Percentiles rank a stretch among this genome's conserved stretches.
phyloP scores from a whole-genome alignment of 2,329 filamentous ascomycete genomes.

The Epichloe gansuensis region DNA sequence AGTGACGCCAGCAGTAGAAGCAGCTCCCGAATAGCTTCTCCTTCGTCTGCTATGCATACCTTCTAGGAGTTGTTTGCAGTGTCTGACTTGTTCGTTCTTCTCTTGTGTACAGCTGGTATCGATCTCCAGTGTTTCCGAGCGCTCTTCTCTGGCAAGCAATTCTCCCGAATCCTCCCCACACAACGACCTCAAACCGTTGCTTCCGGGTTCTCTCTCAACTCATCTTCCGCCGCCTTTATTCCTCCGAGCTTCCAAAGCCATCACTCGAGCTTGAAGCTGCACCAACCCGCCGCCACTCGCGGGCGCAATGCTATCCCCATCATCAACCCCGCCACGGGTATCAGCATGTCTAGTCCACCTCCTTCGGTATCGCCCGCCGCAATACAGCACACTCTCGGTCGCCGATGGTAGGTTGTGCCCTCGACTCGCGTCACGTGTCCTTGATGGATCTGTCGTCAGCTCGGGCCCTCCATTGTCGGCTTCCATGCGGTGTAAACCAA shows the following conservation, averaged over 20 bases:
- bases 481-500: conserved; percentile 23
- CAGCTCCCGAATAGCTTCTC: background rate
- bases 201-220: conserved; percentile 63
- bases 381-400: conserved; percentile 43
- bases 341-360: conserved; percentile 79
- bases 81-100: conserved; percentile 22
- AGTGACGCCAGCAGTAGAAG: conserved; percentile 2
- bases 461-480: conserved; percentile 22
- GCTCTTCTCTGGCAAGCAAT: conserved; percentile 87
- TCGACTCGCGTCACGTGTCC: conserved; percentile 20
- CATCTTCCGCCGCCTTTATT: conserved; percentile 52
- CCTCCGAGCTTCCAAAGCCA: conserved; percentile 55
- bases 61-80: background rate
- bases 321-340: conserved; percentile 86
- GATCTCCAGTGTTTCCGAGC: conserved; percentile 86
- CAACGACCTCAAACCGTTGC: conserved; percentile 74
- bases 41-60: conserved; percentile 2
- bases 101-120: conserved; percentile 58
- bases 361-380: conserved; percentile 53
- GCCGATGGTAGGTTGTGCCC: conserved; percentile 37
- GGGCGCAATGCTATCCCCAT: conserved; percentile 94
- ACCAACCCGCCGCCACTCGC: conserved; percentile 82
- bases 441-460: conserved; percentile 18
- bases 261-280: conserved; percentile 61
- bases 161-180: conserved; percentile 81